phyloP scores from a whole-genome alignment of 2,329 filamentous ascomycete genomes.

The Scytalidium lignicola region DNA sequence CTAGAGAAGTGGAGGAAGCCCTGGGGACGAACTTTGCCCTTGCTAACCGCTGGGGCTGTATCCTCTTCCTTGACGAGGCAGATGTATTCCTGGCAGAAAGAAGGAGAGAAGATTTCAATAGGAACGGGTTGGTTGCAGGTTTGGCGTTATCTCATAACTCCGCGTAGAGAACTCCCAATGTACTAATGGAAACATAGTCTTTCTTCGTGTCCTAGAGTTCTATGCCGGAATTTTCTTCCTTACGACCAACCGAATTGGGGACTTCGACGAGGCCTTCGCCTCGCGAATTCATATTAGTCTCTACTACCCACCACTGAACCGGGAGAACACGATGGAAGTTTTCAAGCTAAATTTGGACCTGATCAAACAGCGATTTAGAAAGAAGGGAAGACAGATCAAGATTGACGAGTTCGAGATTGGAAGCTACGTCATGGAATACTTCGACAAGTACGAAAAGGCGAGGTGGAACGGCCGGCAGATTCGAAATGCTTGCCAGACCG shows the following conservation, averaged over 20 bases:
- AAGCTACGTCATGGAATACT: constrained; percentile 1
- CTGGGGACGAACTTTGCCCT: constrained; percentile 66
- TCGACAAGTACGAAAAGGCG: neutral
- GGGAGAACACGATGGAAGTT: constrained; percentile 15
- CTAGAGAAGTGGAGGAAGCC: constrained; percentile 60
- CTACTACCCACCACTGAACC: constrained; percentile 10
- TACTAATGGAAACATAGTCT: constrained; percentile 23
- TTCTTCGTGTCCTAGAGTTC: constrained; percentile 28
- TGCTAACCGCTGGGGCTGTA: constrained; percentile 63
- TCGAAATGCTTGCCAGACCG: constrained; percentile 7
- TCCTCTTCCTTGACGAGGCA: constrained; percentile 6
- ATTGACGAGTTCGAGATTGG: neutral
- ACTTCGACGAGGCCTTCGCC: constrained; percentile 22
- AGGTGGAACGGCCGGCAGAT: constrained; percentile 8
- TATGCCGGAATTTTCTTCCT: constrained; percentile 31
- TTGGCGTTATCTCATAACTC: neutral
- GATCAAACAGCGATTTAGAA: neutral
- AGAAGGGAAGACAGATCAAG: neutral
- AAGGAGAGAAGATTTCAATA: constrained; percentile 26
- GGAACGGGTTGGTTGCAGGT: constrained; percentile 31
- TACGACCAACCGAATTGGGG: constrained; percentile 25
- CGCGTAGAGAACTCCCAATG: neutral
- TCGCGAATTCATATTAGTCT: constrained; percentile 22
- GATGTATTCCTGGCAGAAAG: constrained; percentile 7
- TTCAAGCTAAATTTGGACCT: constrained; percentile 5